A percentile compares a stretch with the other conserved stretches of the same genome.
Evolutionary conservation across 306 rosid genomes (phyloP).

Genomic region (Oxytropis ochrocephala): DNA sequence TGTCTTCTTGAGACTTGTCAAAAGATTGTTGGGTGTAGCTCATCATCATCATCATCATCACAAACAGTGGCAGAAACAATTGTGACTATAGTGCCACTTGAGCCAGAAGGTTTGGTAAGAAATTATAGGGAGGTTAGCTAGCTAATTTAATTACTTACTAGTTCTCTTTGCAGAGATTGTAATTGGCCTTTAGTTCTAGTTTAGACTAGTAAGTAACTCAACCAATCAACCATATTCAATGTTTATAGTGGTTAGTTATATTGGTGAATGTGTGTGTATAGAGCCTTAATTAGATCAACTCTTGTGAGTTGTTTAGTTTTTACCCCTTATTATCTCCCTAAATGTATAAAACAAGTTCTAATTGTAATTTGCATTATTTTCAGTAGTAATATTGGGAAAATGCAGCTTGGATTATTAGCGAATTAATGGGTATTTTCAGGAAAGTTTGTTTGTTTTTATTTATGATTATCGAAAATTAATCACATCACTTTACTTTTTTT

Average conservation of each 20-base stretch:
- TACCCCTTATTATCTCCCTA: not conserved
- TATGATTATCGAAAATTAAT: not conserved
- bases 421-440: not conserved
- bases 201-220: not conserved
- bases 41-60: slow-evolving; percentile 26
- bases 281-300: slow-evolving; percentile 1
- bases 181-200: not conserved
- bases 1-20: slow-evolving; percentile 70
- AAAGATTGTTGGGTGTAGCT: slow-evolving; percentile 56
- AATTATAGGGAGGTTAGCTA: slow-evolving; percentile 43
- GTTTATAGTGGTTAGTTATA: not conserved
- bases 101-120: slow-evolving; percentile 52
- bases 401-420: too few relatives aligned
- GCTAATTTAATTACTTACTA: not conserved
- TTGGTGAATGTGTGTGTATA: slow-evolving; percentile 10
- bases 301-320: not conserved
- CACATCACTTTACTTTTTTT: not conserved
- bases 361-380: slow-evolving; percentile 20
- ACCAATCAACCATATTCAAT: slow-evolving; percentile 6
- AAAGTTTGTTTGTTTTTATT: not conserved
- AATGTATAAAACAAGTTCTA: slow-evolving; percentile 19
- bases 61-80: slow-evolving; percentile 30
- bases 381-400: not conserved
- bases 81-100: slow-evolving; percentile 41
- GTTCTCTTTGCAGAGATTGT: not conserved